Percentiles rank a stretch among this genome's conserved stretches.
phyloP scores from a whole-genome alignment of 163 green algal genomes.

The Smithsoniella earleae region DNA sequence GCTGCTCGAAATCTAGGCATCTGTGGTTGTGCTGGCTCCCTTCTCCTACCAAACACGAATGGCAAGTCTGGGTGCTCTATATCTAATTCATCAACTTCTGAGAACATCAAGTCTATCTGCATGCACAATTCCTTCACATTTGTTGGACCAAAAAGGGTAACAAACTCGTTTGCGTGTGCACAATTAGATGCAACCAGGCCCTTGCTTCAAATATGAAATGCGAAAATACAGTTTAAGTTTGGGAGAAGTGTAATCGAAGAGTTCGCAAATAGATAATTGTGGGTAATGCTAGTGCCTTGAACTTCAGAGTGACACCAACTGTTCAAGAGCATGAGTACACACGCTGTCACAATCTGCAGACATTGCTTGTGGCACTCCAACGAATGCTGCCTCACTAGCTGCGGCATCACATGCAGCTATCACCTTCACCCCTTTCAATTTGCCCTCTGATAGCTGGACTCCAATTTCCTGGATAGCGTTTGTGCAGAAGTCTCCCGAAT shows the following conservation, averaged over 20 bases:
- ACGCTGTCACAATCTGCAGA: too few relatives aligned
- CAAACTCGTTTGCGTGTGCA: too few relatives aligned
- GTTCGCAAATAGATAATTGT: too few relatives aligned
- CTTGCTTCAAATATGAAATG: too few relatives aligned
- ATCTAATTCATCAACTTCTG: conserved; percentile 25
- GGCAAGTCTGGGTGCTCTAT: neutral
- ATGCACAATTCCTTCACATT: too few relatives aligned
- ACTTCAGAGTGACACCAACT: too few relatives aligned
- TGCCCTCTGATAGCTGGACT: neutral
- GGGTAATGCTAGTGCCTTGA: too few relatives aligned
- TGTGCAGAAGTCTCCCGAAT: conserved; percentile 1
- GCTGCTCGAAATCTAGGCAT: conserved; percentile 13
- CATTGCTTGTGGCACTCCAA: conserved; percentile 17
- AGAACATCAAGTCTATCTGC: conserved; percentile 28
- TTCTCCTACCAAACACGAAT: conserved; percentile 13
- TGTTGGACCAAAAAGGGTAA: too few relatives aligned
- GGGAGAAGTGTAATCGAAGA: too few relatives aligned
- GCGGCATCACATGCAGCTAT: conserved; percentile 16
- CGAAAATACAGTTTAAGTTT: too few relatives aligned
- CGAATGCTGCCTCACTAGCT: conserved; percentile 18
- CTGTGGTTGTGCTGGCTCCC: conserved; percentile 22
- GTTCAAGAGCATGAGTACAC: too few relatives aligned
- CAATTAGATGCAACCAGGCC: too few relatives aligned
- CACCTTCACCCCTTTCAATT: conserved; percentile 4
- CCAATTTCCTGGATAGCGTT: conserved; percentile 19